A percentile compares a stretch with the other conserved stretches of the same genome.
Conservation (phyloP, 2,329 filamentous ascomycete species). For the Penicillium sp. region DNA sequence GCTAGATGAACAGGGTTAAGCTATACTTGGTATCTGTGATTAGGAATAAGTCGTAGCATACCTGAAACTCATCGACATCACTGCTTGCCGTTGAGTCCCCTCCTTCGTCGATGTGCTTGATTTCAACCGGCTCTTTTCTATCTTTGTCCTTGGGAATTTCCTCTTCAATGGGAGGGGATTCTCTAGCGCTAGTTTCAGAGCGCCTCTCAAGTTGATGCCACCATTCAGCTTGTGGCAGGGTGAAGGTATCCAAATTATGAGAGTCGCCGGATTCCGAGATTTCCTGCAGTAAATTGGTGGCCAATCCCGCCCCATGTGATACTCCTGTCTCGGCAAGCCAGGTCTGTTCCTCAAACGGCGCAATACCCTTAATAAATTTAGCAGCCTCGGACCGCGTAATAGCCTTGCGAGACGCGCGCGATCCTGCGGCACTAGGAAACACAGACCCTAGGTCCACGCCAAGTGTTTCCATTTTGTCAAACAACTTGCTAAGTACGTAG, state of each 20-base stretch:
- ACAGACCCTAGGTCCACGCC: constrained; percentile 57
- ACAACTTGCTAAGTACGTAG: constrained; percentile 56
- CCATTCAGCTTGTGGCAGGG: constrained; percentile 31
- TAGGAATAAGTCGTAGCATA: constrained; percentile 20
- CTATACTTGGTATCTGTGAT: neutral
- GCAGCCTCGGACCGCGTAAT: constrained; percentile 54
- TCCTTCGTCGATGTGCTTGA: constrained; percentile 15
- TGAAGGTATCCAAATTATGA: constrained; percentile 15
- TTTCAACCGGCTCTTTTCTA: neutral
- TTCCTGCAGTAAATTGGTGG: constrained; percentile 29
- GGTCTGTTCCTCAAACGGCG: constrained; percentile 51
- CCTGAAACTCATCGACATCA: constrained; percentile 42
- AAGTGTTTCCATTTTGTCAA: constrained; percentile 59
- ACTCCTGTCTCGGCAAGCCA: constrained; percentile 43
- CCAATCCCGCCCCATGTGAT: constrained; percentile 20
- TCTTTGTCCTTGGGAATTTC: neutral
- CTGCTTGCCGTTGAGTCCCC: constrained; percentile 27
- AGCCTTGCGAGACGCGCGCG: constrained; percentile 46
- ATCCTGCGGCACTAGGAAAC: constrained; percentile 55
- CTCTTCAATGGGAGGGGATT: constrained; percentile 4
- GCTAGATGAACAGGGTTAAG: constrained; percentile 23
- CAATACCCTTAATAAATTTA: constrained; percentile 55
- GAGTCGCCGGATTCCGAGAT: constrained; percentile 16
- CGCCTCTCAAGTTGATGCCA: constrained; percentile 32
- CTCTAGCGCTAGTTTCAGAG: constrained; percentile 3